Base-by-base conservation (phyloP, 257 asterid species). In the Scutellaria minor region DNA sequence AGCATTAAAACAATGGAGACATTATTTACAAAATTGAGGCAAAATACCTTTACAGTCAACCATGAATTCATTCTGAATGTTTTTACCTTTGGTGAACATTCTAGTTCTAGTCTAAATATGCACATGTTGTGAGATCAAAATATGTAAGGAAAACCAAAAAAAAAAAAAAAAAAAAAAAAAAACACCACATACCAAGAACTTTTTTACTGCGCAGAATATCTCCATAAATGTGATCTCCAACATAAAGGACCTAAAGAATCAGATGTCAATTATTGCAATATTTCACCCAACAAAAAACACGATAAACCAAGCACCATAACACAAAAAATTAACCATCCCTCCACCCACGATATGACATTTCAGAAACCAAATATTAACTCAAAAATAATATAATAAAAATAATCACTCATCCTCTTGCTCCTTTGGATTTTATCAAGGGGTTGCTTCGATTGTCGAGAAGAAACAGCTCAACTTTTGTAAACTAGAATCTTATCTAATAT, bases 181-280 rank as follows among this genome's bases (percentile, higher is more conserved):
- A 60, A 52, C 6, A 37, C 27, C 61, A 64, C 83, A 66, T 90
- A 95, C 99, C 99, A 60, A 90, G 83, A 80, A 86, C 89, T 77
- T 95, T 92, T 86, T 95, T 95, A 76, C 99, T 95, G 75, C 97
- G 93, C 77, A 95, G 83, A 74, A 95, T 95, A 81, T 95, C 99
- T 56, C 99, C 99, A 78, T 95, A 92, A 68, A 95, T 95, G 85
- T 95, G 97, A 86, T 95, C 99, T 48, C 99, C 99, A 78, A 92
- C 97, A 35, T 95, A 95, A 77, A 95, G 99, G 20, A 95, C 98
- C 99, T 95, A 80, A 56, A 64, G 35, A 64, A 60, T 13, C 27
- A 80, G 22, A 80, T 64, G 75, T 64, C 24, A 75, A 72, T 68
- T 63, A 41, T 18, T 9, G 55, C 48, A 76, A 70, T 61, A 42